A percentile compares a stretch with the other conserved stretches of the same genome.
Evolutionary conservation across 2,329 filamentous ascomycete genomes (phyloP).

Genomic region (Xylariales sp.): DNA sequence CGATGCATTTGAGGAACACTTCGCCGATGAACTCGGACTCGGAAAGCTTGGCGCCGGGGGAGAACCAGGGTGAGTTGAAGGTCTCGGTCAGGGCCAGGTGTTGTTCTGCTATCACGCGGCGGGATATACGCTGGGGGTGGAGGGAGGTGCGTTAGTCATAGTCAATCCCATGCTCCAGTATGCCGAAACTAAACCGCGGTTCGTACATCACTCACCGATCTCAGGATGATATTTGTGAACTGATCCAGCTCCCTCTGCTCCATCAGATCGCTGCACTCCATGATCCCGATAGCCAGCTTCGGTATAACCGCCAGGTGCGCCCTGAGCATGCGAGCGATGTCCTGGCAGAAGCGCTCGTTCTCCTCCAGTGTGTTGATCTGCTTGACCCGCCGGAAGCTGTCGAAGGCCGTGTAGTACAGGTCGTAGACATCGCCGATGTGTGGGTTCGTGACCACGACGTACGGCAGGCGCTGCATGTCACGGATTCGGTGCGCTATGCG

Average conservation of each 20-base stretch:
- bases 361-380: constrained; percentile 84
- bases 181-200: too few relatives aligned
- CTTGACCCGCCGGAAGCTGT: constrained; percentile 76
- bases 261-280: constrained; percentile 84
- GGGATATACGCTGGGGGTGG: constrained; percentile 70
- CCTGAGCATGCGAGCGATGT: constrained; percentile 73
- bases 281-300: constrained; percentile 86
- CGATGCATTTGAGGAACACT: constrained; percentile 89
- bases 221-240: constrained; percentile 91
- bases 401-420: constrained; percentile 95
- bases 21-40: constrained; percentile 87
- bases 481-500: constrained; percentile 88
- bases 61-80: constrained; percentile 86
- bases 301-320: constrained; percentile 93
- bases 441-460: constrained; percentile 90
- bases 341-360: constrained; percentile 80
- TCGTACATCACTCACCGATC: constrained; percentile 69
- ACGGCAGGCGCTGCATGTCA: constrained; percentile 95
- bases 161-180: too few relatives aligned
- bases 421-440: constrained; percentile 95
- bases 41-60: constrained; percentile 68
- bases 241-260: constrained; percentile 76
- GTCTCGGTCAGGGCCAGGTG: constrained; percentile 93
- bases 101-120: constrained; percentile 94
- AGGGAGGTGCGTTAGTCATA: neutral